These are phyloP conservation scores for Fusarium hostae DNA, from an alignment of 2,329 filamentous ascomycete species.

Conservation along the genomic window DNA sequence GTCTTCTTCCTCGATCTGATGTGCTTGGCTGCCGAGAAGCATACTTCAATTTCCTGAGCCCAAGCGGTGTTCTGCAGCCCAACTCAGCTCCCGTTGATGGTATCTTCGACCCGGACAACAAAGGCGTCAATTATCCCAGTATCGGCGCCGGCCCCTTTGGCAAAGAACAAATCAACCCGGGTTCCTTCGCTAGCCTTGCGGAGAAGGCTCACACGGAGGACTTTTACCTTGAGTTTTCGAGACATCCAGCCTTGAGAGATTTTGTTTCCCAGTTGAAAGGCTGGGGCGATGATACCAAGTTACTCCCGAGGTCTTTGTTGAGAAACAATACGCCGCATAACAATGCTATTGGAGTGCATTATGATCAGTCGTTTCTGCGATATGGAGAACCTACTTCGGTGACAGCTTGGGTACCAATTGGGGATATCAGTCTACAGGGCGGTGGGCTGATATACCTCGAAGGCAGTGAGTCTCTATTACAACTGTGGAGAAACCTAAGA, in stretches of 20 bases:
- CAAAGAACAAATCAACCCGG: neutral
- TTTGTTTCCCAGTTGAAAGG: slow-evolving; percentile 18
- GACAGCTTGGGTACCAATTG: slow-evolving; percentile 68
- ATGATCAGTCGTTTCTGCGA: slow-evolving; percentile 68
- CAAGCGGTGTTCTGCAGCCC: slow-evolving; percentile 1
- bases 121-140: slow-evolving; percentile 13
- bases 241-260: neutral
- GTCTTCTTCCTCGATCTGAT: slow-evolving; percentile 6
- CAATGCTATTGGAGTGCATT: slow-evolving; percentile 69
- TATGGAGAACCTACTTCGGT: slow-evolving; percentile 65
- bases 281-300: slow-evolving; percentile 12
- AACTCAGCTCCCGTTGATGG: slow-evolving; percentile 14
- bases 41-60: slow-evolving; percentile 21
- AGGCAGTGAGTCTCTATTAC: slow-evolving; percentile 7
- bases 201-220: slow-evolving; percentile 21
- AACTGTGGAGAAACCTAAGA: too few relatives aligned
- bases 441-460: slow-evolving; percentile 28
- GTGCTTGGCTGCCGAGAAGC: slow-evolving; percentile 15
- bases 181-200: slow-evolving; percentile 17
- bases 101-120: slow-evolving; percentile 11
- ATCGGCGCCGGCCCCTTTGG: slow-evolving; percentile 8
- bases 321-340: slow-evolving; percentile 67
- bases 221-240: slow-evolving; percentile 20
- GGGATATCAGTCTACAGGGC: slow-evolving; percentile 49
- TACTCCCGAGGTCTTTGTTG: slow-evolving; percentile 50